These are phyloP conservation scores for Xylaria longipes DNA, from an alignment of 495 filamentous ascomycete genomes.

Conservation along the genomic window DNA sequence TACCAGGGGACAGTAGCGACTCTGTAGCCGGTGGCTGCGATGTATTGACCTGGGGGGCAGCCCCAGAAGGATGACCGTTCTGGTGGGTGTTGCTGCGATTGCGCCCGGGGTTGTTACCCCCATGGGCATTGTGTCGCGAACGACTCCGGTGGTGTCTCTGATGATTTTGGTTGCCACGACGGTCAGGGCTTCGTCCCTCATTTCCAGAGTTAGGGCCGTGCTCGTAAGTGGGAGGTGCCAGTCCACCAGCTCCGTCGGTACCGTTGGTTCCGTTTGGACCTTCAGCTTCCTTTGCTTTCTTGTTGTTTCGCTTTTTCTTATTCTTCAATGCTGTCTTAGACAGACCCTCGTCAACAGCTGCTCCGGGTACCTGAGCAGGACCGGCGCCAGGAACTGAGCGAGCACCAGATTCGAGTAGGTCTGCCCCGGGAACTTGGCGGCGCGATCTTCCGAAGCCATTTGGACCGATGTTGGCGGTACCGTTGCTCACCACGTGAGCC, in stretches of 20 bases:
- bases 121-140: constrained; percentile 61
- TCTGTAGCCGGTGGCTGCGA: constrained; percentile 42
- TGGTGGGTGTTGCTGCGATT: constrained; percentile 55
- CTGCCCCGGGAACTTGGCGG: constrained; percentile 61
- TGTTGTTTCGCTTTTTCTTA: constrained; percentile 98
- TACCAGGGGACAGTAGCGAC: constrained; percentile 50
- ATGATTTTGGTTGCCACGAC: constrained; percentile 56
- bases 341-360: constrained; percentile 67
- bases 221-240: constrained; percentile 51
- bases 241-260: constrained; percentile 37
- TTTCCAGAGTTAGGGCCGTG: constrained; percentile 45
- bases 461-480: constrained; percentile 65
- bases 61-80: constrained; percentile 44
- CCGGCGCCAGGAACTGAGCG: constrained; percentile 76
- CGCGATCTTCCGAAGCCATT: constrained; percentile 81
- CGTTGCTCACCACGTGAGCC: constrained; percentile 81
- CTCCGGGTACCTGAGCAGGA: constrained; percentile 64
- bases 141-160: constrained; percentile 61
- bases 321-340: constrained; percentile 93
- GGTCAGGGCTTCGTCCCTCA: constrained; percentile 70
- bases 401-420: constrained; percentile 47
- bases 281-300: constrained; percentile 83
- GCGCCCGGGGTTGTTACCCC: constrained; percentile 45
- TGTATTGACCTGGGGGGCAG: constrained; percentile 34
- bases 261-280: constrained; percentile 33